phyloP scores from a whole-genome alignment of 148 eudicot species.

The Rhododendron molle region DNA sequence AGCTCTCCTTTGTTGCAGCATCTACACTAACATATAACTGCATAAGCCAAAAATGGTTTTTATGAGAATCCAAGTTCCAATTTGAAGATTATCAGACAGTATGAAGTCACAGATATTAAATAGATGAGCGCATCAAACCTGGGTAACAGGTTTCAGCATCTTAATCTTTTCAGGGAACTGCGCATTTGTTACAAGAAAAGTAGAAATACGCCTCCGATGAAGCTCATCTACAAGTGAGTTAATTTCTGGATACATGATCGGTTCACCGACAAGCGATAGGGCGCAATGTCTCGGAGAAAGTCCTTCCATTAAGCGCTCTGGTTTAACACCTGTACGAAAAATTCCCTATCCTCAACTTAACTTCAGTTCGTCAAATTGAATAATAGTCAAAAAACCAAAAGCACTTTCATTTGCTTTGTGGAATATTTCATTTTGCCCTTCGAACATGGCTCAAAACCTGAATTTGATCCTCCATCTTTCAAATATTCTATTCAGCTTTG shows the following conservation, averaged over 20 bases:
- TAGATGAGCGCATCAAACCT: conserved; percentile 38
- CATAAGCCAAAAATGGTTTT: conserved; percentile 10
- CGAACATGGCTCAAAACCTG: background rate
- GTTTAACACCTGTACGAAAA: conserved; percentile 59
- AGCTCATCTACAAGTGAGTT: conserved; percentile 84
- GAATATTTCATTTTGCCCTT: background rate
- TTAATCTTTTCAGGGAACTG: conserved; percentile 94
- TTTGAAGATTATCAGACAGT: background rate
- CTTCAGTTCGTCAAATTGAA: background rate
- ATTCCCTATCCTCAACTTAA: background rate
- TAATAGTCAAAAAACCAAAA: background rate
- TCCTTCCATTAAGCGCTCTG: conserved; percentile 76
- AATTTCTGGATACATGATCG: conserved; percentile 97
- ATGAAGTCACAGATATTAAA: background rate
- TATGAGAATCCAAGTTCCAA: background rate
- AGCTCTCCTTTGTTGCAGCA: conserved; percentile 91
- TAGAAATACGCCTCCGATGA: conserved; percentile 84
- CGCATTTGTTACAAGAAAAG: conserved; percentile 97
- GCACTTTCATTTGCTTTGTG: background rate
- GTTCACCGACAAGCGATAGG: conserved; percentile 97
- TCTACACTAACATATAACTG: conserved; percentile 98
- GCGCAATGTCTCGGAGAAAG: conserved; percentile 98
- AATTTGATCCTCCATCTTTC: background rate
- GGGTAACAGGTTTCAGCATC: conserved; percentile 72
- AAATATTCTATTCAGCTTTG: background rate